phyloP scores from a whole-genome alignment of 345 rosid species.

The Physaria fendleri region DNA sequence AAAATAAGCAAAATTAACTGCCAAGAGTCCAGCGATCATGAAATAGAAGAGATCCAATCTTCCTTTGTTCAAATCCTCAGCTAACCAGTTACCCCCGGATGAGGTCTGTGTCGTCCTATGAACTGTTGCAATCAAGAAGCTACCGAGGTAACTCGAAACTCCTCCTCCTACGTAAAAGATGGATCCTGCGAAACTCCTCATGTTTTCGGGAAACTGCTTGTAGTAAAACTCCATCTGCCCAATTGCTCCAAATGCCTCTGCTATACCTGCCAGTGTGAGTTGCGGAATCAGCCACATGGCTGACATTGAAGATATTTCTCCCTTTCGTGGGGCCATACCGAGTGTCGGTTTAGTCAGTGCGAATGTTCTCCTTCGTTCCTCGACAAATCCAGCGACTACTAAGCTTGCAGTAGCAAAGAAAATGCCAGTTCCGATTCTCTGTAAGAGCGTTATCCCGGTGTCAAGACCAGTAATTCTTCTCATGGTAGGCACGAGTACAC shows the following conservation, averaged over 20 bases:
- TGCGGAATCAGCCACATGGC: slow-evolving; percentile 53
- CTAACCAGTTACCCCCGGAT: slow-evolving; percentile 27
- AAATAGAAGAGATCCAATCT: slow-evolving; percentile 38
- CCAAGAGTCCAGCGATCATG: slow-evolving; percentile 32
- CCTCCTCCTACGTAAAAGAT: slow-evolving; percentile 29
- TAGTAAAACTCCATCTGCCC: slow-evolving; percentile 47
- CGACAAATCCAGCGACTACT: slow-evolving; percentile 41
- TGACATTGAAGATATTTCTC: slow-evolving; percentile 51
- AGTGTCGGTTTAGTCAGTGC: slow-evolving; percentile 43
- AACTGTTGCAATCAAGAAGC: slow-evolving; percentile 31
- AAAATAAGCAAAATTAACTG: slow-evolving; percentile 31
- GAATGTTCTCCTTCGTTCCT: slow-evolving; percentile 34
- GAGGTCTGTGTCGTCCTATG: slow-evolving; percentile 26
- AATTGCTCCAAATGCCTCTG: slow-evolving; percentile 40
- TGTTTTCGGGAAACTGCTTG: slow-evolving; percentile 53
- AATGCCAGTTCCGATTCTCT: slow-evolving; percentile 44
- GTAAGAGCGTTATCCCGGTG: slow-evolving; percentile 40
- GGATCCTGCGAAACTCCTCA: slow-evolving; percentile 44
- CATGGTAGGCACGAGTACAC: slow-evolving; percentile 40
- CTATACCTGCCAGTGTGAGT: slow-evolving; percentile 40
- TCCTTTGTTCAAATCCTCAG: slow-evolving; percentile 41
- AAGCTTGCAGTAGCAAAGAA: slow-evolving; percentile 31
- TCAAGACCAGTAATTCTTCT: slow-evolving; percentile 36
- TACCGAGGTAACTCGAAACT: slow-evolving; percentile 33
- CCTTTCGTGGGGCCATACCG: slow-evolving; percentile 36